Evolutionary conservation across 129 eudicot species (phyloP).

Genomic region (Flaveria robusta): DNA sequence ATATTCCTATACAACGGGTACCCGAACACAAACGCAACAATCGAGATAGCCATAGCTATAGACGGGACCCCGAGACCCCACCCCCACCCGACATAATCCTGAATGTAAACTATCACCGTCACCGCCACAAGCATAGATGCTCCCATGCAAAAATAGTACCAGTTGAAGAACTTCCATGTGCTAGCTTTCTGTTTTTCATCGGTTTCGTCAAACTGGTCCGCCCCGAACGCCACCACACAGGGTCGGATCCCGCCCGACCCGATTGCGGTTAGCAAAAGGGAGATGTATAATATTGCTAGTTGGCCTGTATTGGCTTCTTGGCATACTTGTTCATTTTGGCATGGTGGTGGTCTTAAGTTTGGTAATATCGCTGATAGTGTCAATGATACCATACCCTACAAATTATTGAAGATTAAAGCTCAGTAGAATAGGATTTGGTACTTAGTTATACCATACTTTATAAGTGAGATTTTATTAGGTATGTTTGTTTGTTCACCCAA

Average conservation of each 20-base stretch:
- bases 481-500: no score
- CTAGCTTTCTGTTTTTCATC: conserved; percentile 37
- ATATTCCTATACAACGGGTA: conserved; percentile 47
- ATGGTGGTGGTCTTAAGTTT: conserved; percentile 68
- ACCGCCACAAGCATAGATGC: conserved; percentile 43
- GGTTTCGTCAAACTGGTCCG: conserved; percentile 63
- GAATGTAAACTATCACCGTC: conserved; percentile 56
- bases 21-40: conserved; percentile 47
- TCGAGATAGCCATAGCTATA: conserved; percentile 48
- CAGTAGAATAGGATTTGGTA: no score
- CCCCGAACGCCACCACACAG: conserved; percentile 58
- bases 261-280: conserved; percentile 51
- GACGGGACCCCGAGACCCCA: conserved; percentile 69
- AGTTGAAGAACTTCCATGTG: conserved; percentile 58
- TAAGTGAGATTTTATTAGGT: not conserved
- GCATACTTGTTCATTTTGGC: conserved; percentile 61
- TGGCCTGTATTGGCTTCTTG: conserved; percentile 48
- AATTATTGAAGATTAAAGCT: no score
- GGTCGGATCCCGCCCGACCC: conserved; percentile 70
- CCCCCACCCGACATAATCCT: conserved; percentile 60
- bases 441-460: no score
- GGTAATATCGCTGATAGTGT: conserved; percentile 67
- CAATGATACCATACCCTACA: conserved; percentile 66
- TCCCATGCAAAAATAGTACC: conserved; percentile 59
- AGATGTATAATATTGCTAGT: conserved; percentile 43